Evolutionary conservation across 768 basidiomycete genomes (phyloP).

Genomic region (Rhodotorula paludigena): DNA sequence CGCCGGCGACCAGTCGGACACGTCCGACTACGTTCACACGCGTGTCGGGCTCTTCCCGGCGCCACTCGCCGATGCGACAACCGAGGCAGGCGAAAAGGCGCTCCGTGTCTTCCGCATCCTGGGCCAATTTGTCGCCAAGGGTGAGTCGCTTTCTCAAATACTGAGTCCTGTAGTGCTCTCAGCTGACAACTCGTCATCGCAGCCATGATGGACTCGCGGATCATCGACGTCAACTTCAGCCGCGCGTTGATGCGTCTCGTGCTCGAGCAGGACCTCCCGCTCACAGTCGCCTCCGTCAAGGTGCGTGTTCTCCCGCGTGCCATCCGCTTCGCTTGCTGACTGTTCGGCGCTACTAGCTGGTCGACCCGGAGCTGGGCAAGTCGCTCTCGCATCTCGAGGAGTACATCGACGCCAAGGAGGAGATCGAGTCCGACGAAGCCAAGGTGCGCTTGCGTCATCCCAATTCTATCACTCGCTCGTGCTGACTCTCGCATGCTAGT

Average conservation of each 20-base stretch:
- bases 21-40: conserved; percentile 65
- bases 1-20: conserved; percentile 53
- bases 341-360: conserved; percentile 39
- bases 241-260: conserved; percentile 89
- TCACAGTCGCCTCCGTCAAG: conserved; percentile 75
- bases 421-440: conserved; percentile 52
- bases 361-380: conserved; percentile 77
- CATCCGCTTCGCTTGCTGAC: not conserved
- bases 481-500: conserved; percentile 32
- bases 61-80: conserved; percentile 50
- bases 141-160: not conserved
- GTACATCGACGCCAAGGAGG: conserved; percentile 47
- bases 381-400: conserved; percentile 74
- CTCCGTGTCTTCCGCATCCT: conserved; percentile 82
- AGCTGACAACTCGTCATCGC: not conserved
- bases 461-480: not conserved
- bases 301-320: conserved; percentile 47
- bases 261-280: conserved; percentile 76
- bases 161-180: not conserved
- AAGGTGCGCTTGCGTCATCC: conserved; percentile 43
- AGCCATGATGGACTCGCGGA: conserved; percentile 87
- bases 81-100: conserved; percentile 58
- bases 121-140: conserved; percentile 91
- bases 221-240: conserved; percentile 92
- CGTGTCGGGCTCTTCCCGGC: conserved; percentile 82